Evolutionary conservation across 208 protist genomes (phyloP).

Genomic region (Wallacemonas sp.): DNA sequence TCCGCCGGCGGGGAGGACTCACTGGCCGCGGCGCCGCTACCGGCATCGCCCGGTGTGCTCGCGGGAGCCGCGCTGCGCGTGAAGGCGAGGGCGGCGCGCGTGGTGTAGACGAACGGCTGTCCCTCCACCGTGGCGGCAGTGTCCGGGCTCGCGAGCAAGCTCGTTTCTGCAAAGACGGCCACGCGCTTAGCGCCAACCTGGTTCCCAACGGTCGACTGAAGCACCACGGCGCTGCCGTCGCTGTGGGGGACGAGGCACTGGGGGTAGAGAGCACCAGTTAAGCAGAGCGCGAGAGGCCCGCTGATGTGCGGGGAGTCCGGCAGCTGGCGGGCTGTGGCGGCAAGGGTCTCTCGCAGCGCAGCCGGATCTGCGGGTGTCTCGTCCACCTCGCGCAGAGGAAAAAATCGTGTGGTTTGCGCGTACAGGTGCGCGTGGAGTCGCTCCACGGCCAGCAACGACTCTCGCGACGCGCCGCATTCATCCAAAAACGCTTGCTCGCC

Average conservation of each 20-base stretch:
- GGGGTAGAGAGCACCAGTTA: constrained; percentile 75
- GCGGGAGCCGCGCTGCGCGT: constrained; percentile 23
- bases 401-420: neutral
- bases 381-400: neutral
- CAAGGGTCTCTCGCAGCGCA: constrained; percentile 10
- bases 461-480: constrained; percentile 46
- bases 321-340: constrained; percentile 23
- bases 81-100: constrained; percentile 23
- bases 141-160: constrained; percentile 19
- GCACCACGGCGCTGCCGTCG: constrained; percentile 25
- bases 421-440: constrained; percentile 27
- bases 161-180: constrained; percentile 29
- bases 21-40: neutral
- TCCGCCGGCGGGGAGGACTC: constrained; percentile 24
- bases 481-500: constrained; percentile 37
- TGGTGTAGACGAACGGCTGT: constrained; percentile 29
- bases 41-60: constrained; percentile 9
- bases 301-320: constrained; percentile 35
- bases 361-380: neutral
- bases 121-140: neutral
- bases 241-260: constrained; percentile 44
- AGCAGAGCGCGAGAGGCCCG: constrained; percentile 37
- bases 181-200: constrained; percentile 17
- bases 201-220: constrained; percentile 14
- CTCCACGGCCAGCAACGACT: constrained; percentile 34